A percentile compares a stretch with the other conserved stretches of the same genome.
Conservation (phyloP, 106 monocot species). For the Dendrobium chrysotoxum region DNA sequence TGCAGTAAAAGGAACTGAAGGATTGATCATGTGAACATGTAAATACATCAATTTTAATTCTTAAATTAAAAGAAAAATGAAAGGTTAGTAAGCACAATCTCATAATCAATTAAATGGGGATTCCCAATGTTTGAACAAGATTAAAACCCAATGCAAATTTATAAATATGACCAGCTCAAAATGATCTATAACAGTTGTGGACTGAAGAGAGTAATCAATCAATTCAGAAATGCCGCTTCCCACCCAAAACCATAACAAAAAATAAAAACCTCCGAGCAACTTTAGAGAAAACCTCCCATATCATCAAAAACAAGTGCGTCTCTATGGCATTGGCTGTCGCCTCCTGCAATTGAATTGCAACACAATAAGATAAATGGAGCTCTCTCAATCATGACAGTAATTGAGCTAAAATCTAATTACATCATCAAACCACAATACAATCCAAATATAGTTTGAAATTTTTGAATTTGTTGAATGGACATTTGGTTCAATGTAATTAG, state of each 20-base stretch:
- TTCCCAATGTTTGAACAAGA: not conserved
- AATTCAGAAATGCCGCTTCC: not conserved
- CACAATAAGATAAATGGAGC: not conserved
- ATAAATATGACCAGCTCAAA: not conserved
- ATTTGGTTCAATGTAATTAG: no score
- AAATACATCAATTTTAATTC: no score
- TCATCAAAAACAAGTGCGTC: not conserved
- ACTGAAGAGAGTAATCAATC: not conserved
- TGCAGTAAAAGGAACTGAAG: no score
- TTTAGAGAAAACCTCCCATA: not conserved
- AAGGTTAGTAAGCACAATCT: not conserved
- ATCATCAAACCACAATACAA: no score
- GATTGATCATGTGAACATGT: no score
- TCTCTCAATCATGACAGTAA: not conserved
- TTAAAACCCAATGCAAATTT: no score
- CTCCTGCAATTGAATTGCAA: not conserved
- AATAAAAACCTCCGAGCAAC: not conserved
- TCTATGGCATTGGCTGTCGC: conserved; percentile 3
- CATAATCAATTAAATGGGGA: not conserved
- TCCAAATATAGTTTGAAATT: no score
- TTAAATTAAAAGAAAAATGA: not conserved
- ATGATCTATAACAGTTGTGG: not conserved
- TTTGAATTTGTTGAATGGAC: no score
- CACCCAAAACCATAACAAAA: not conserved
- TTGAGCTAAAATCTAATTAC: no score